Evolutionary conservation across 2,329 filamentous ascomycete species (phyloP).

Genomic region (Colletotrichum sp.): DNA sequence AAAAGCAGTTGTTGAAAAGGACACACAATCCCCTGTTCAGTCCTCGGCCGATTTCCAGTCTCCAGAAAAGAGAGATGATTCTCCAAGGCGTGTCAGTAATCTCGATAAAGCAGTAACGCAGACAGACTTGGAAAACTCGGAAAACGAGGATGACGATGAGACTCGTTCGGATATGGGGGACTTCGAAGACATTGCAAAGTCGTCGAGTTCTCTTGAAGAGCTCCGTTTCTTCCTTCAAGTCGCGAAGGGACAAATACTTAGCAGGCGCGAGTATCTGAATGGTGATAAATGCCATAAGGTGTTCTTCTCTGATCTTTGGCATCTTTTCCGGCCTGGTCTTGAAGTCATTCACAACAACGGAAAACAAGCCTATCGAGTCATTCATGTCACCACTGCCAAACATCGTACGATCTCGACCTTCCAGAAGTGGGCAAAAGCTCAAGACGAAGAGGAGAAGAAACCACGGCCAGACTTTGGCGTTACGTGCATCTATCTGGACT

Average conservation of each 20-base stretch:
- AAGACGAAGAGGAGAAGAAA: neutral
- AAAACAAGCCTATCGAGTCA: neutral
- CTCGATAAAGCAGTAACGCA: rapidly evolving
- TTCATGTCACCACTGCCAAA: neutral
- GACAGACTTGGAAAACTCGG: neutral
- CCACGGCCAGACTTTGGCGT: neutral
- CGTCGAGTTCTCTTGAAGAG: neutral
- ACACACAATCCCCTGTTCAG: no score
- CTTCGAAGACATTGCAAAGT: neutral
- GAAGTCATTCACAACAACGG: neutral
- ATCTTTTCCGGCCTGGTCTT: neutral
- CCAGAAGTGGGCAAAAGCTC: neutral
- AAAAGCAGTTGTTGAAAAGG: no score
- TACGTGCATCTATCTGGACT: neutral
- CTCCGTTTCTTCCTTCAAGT: neutral
- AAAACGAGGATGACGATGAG: neutral
- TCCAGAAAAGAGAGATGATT: no score
- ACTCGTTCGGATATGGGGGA: rapidly evolving
- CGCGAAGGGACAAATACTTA: rapidly evolving
- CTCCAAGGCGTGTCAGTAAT: neutral
- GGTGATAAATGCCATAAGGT: neutral
- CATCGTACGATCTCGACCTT: neutral
- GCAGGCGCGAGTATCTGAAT: neutral
- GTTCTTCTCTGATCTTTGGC: neutral
- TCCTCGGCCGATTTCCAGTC: rapidly evolving